These are phyloP conservation scores for Alternaria gansuensis DNA, from an alignment of 2,329 filamentous ascomycete genomes.

Conservation along the genomic window DNA sequence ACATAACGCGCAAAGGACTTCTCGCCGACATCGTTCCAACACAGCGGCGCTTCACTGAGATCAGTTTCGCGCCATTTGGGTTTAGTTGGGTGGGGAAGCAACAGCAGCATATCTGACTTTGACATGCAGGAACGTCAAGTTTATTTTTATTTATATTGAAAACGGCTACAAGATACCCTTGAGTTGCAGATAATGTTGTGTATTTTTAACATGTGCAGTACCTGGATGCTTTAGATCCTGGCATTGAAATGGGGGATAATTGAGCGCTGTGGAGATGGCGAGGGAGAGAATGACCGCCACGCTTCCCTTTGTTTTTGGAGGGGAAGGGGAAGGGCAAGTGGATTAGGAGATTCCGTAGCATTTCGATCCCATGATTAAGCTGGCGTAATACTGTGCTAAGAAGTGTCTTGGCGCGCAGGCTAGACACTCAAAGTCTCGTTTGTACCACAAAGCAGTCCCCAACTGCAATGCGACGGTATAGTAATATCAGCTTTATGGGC, in stretches of 20 bases:
- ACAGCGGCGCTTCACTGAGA: neutral
- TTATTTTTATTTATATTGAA: neutral
- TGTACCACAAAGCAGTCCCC: neutral
- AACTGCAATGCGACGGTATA: too few species aligned
- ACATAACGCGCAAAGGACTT: neutral
- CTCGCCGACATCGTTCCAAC: neutral
- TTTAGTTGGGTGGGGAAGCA: neutral
- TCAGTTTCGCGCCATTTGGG: neutral
- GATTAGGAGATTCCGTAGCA: neutral
- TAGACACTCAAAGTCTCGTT: neutral
- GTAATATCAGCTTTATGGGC: too few species aligned
- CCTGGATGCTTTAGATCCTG: neutral
- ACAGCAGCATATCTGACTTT: neutral
- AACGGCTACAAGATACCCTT: neutral
- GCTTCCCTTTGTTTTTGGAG: neutral
- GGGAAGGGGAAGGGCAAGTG: neutral
- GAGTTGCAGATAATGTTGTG: neutral
- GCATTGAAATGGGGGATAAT: neutral
- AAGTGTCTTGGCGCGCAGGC: neutral
- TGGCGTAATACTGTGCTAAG: neutral
- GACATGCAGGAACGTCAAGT: neutral
- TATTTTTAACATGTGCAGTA: neutral
- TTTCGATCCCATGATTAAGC: neutral
- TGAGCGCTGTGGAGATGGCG: neutral
- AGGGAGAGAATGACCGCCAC: neutral